Conservation (phyloP, 257 asterid species). For the Solanum tacnaense region DNA sequence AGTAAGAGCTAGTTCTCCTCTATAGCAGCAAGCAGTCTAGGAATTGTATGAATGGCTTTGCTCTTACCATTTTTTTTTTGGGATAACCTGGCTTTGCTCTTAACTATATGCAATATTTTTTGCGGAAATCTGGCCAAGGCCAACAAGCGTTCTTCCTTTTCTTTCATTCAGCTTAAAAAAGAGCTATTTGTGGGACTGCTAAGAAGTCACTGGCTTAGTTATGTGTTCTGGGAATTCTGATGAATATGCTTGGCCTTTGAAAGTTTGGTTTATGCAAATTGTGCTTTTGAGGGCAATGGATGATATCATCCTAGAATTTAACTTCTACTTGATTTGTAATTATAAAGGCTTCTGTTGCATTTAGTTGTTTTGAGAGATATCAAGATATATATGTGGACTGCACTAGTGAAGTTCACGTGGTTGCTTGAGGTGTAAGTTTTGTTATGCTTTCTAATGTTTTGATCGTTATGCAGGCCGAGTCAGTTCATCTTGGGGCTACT, state of each 20-base stretch:
- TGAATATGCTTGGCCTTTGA: background rate
- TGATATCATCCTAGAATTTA: background rate
- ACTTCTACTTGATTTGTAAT: conserved; percentile 50
- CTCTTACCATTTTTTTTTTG: background rate
- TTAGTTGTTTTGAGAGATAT: background rate
- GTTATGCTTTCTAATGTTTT: background rate
- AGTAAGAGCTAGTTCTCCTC: background rate
- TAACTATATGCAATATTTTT: background rate
- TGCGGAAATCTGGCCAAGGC: background rate
- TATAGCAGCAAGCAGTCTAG: background rate
- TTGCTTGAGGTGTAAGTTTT: conserved; percentile 35
- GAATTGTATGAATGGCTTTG: background rate
- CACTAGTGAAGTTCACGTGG: background rate
- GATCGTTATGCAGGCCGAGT: conserved; percentile 9
- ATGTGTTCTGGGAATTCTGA: background rate
- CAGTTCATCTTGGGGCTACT: conserved; percentile 26
- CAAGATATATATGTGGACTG: background rate
- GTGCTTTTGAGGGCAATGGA: background rate
- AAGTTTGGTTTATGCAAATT: background rate
- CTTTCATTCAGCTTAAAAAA: background rate
- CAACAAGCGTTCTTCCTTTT: background rate
- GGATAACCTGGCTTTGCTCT: background rate
- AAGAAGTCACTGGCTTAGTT: background rate
- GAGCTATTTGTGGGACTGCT: background rate
- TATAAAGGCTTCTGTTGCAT: conserved; percentile 17